Base-by-base conservation (phyloP, 495 filamentous ascomycete genomes). In the Xylaria longipes region DNA sequence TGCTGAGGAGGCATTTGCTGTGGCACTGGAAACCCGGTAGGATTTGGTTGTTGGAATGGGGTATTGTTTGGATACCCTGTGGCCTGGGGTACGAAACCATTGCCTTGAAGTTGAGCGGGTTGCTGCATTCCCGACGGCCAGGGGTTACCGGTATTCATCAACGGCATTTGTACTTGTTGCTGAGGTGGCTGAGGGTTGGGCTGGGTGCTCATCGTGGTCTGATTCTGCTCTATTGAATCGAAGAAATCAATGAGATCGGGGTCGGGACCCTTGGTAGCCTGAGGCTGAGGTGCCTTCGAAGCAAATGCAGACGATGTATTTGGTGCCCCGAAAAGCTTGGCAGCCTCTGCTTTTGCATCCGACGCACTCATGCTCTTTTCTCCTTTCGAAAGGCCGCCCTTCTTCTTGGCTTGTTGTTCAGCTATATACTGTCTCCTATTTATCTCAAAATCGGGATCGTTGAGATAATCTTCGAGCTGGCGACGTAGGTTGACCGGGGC, bases 211-310 rank as follows among this genome's bases (percentile, higher is more conserved):
- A 90, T 90, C 80, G 92, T 89, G 70, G 94, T 93, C 80, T 95
- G 94, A 71, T 95, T 95, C 75, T 93, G 91, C 75, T 98, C 94
- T 76, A 99, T 98, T 2, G 95, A 95, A 71, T 96, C 96, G 78
- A 99, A 99, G 80, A 99, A 97, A 79, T 99, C 96, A 75, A 99
- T 99, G 65, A 99, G 83, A 82, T 98, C 93, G 60, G 91, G 86
- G 69, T 90, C 90, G 0, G 92, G 91, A 4, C 89, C 88, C 68
- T 90, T 91, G 29, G 86, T 82, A 1, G 81, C 70, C 58, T 80
- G 76, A 22, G 78, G 56, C 58, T 80, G 76, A 22, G 78, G 56
- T 25, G 74, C 63, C 43, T 67, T 73, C 22, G 73, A 62, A 52
- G 77, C 72, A 29, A 62, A 61, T 35, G 33, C 43, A 33, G 71